Base-by-base conservation (phyloP, 176 grass and related monocot genomes). In the Eleusine indica region DNA sequence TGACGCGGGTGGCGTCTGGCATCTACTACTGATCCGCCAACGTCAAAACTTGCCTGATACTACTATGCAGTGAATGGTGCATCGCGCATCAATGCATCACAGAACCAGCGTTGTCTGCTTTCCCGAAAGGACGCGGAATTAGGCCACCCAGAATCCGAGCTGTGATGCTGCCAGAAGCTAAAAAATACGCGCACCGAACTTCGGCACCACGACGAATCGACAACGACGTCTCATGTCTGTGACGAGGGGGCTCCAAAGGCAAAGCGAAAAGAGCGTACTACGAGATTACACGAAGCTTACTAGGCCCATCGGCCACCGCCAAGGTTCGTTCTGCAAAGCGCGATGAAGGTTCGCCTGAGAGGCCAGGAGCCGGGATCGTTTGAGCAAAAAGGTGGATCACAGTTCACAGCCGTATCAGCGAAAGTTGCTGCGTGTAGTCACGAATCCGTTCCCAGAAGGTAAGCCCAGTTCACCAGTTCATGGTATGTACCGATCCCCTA, bases 61-160 rank as follows among this genome's bases (percentile, higher is more conserved):
- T n/a, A n/a, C 32, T 32, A 32, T 32, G 16, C 47, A 49, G 47
- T 42, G 41, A 13, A 10, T 28, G 30, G 17, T 6, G 61, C 60
- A 7, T 49, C 1, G 9, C 28, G 15, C n/a, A 60, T 71, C 60
- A 28, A 32, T 32, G 39, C 38, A 32, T 41, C 49, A 2, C 9
- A 1, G 39, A 17, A 60, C 67, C 21, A 3, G 21, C 37, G 35
- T 9, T 58, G 52, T 19, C 67, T 71, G 8, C 38, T 71, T 71
- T 81, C 37, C 38, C 38, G 18, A 61, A 82, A 82, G 79, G 52
- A 60, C 67, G 22, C 41, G 22, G 43, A 47, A 17, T 52, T 79
- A 67, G 61, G 42, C 62, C 17, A 52, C 14, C 5, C 25, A 57
- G 17, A 75, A 39, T 60, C 5, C n/a, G 29, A 67, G 9, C 11